phyloP scores from a whole-genome alignment of 805 yeast genomes.

The Spencermartinsiella europaea region DNA sequence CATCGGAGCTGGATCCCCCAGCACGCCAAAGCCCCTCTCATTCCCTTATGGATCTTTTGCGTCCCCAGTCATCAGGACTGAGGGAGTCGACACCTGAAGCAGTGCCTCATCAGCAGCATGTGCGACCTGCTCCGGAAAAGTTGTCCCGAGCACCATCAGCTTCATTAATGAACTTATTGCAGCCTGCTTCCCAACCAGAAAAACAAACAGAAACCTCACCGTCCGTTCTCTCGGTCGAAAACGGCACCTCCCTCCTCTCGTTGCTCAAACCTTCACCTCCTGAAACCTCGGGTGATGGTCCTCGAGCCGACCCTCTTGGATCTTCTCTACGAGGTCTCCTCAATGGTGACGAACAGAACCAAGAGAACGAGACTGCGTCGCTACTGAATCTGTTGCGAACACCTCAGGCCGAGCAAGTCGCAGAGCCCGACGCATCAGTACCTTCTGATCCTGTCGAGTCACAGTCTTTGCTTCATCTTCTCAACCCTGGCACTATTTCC shows the following conservation, averaged over 20 bases:
- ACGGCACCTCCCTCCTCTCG: neutral
- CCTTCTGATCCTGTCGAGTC: neutral
- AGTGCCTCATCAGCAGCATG: no score
- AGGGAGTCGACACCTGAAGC: neutral
- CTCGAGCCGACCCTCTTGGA: neutral
- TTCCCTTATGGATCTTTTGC: conserved; percentile 2
- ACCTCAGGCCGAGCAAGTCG: neutral
- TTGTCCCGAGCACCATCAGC: neutral
- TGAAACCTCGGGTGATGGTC: neutral
- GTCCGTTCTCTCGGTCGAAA: neutral
- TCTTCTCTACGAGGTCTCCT: neutral
- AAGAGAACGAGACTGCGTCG: neutral
- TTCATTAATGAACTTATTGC: neutral
- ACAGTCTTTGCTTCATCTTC: neutral
- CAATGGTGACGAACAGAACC: neutral
- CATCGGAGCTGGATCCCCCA: neutral
- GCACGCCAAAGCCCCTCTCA: neutral
- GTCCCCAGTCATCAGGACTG: neutral
- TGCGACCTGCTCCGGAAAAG: neutral
- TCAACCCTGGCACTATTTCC: neutral
- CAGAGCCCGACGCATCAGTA: neutral
- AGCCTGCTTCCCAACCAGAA: neutral
- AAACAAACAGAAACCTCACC: neutral
- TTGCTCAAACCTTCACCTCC: neutral
- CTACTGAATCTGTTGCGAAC: neutral